Base-by-base conservation (phyloP, 2,329 filamentous ascomycete species). In the Colletotrichum lupini region DNA sequence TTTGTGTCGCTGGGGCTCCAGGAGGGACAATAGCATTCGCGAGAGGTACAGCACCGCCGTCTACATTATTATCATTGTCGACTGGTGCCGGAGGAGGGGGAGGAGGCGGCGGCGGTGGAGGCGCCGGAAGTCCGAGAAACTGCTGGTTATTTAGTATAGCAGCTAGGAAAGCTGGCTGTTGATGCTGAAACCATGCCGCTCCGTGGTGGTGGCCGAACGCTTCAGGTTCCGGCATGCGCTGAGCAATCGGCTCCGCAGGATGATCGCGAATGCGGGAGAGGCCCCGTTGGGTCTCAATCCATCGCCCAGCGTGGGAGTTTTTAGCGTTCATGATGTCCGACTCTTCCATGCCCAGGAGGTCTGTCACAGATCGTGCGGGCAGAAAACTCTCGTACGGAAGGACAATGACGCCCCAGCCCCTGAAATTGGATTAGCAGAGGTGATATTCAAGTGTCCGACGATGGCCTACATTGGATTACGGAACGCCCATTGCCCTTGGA, bases 371-470 rank as follows among this genome's bases (percentile, higher is more conserved):
- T 7, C 78, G 72, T 32, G 84, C 83, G 4, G 76, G 75, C 60
- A 85, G 77, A 74, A 89, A 89, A 71, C 81, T 83, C 64, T 80
- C 83, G 42, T 83, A 81, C 0, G 84, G 83, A 7, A 90, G 76
- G 7, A 86, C 82, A 53, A 88, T 77, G 11, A 89, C 82, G 7
- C 87, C 87, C 88, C 88, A 90, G 1, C 86, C 87, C 64, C 81
- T 82, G 75, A 26, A 64, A 58, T 57, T 26, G 12, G 14, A 28
- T 74, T 52, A 72, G 68, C 12, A 56, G 61, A 12, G 52, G 8
- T 8, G 16, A 16, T 1, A 14, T 24, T 19, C 7, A n/a, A 19
- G 6, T 9, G 7, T 14, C 32, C 2, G 8, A 7, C 22, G 14
- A 12, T n/a, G 16, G 57, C 70, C 57, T 53, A 71, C 70, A 59